Evolutionary conservation across 805 yeast genomes (phyloP), one percentile per base, ranked within the genome.

Genomic region (Barnettozyma vustinii): DNA sequence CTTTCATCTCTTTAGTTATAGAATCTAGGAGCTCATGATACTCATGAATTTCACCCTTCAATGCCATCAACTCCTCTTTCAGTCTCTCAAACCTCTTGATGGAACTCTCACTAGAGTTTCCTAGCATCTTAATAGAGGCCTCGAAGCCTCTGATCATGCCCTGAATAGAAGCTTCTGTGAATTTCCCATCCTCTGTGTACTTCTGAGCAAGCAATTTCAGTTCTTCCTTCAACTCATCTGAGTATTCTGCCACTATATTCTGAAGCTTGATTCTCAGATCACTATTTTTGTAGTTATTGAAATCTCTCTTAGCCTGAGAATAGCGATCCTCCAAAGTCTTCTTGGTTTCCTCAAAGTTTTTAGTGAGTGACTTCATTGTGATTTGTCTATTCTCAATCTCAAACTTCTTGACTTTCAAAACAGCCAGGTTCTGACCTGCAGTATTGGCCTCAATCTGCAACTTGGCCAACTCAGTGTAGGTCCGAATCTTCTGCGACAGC

Each of bases 131-230:
- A 33, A 72, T 53, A 45, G 76, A 84, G 18, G 79, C 77, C 44
- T 75, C 74, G 23, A 81, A 63, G 33, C 69, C 64, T 23, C 67
- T 67, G 27, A 81, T 72, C 42, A 66, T 68, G 12, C 66, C 72
- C 30, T 65, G 51, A 9, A 81, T 61, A 43, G 57, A 57, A 4
- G 49, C 52, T 50, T 73, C 72, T 19, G 70, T 68, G 45, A 81
- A 74, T 9, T 56, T 62, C 2, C 61, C 65, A 10, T 60, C 54
- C 40, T 60, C 44, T 50, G 64, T 60, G 65, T 70, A 68, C 64
- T 71, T 40, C 44, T 56, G 57, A 40, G 80, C 80, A 19, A 74
- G 60, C 1, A 58, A 68, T 12, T 70, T 66, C 21, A 81, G 57
- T 9, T 60, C 56, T 19, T 58, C 70, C 47, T 71, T 67, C 16